These are phyloP conservation scores for Leccinum uliginosum DNA, from an alignment of 768 basidiomycete genomes.

Conservation along the genomic window DNA sequence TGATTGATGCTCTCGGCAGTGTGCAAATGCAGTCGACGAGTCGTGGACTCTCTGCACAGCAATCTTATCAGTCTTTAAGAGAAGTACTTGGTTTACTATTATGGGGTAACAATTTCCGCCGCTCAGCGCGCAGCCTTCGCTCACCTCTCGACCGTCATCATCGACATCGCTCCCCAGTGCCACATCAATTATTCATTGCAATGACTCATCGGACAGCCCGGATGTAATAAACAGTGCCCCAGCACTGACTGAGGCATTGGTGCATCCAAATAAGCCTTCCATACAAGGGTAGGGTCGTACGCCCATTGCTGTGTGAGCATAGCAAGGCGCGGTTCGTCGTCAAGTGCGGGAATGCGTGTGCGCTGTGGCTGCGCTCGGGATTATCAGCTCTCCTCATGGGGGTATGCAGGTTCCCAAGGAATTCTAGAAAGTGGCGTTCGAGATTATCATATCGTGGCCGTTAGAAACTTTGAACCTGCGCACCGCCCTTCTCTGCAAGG, in stretches of 20 bases:
- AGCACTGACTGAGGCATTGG: no score
- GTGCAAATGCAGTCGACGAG: no score
- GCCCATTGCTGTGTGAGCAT: not conserved
- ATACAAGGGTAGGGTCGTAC: no score
- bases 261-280: not conserved
- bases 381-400: not conserved
- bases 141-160: not conserved
- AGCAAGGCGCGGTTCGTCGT: not conserved
- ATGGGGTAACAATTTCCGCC: not conserved
- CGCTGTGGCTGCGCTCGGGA: not conserved
- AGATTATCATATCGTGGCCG: not conserved
- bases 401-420: not conserved
- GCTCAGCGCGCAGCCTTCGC: no score
- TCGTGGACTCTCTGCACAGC: no score
- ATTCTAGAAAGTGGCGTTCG: not conserved
- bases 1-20: no score
- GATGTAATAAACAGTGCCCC: no score
- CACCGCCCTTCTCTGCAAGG: not conserved
- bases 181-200: not conserved
- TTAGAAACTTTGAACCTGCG: not conserved
- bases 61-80: no score
- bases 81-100: no score
- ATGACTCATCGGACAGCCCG: not conserved
- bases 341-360: not conserved
- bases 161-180: not conserved